Conservation (phyloP, 2,329 filamentous ascomycete species). For the Sarocladium brachiariae region DNA sequence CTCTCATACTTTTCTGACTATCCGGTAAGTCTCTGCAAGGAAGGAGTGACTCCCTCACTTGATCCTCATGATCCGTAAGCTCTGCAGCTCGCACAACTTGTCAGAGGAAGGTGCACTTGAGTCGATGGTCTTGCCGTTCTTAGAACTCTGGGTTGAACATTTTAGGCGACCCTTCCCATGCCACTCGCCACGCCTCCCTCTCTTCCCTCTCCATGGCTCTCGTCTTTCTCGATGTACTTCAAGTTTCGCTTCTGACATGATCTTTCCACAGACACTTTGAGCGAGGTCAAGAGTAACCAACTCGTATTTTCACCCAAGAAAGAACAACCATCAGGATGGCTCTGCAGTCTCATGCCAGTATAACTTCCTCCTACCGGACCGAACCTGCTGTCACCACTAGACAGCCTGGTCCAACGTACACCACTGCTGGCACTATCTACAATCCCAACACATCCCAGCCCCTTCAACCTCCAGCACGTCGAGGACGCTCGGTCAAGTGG, state of each 20-base stretch:
- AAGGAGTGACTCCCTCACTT: neutral
- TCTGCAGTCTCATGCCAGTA: constrained; percentile 2
- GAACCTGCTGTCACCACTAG: constrained; percentile 14
- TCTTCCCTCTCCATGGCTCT: constrained; percentile 4
- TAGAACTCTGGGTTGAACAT: no score
- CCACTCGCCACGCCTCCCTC: constrained; percentile 1
- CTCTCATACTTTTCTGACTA: neutral
- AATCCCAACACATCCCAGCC: constrained; percentile 38
- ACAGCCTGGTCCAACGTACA: constrained; percentile 40
- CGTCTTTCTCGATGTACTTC: constrained; percentile 5
- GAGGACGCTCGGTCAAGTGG: constrained; percentile 40
- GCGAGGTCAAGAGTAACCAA: constrained; percentile 2
- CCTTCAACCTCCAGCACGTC: constrained; percentile 44
- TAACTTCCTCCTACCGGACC: constrained; percentile 19
- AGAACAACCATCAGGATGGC: constrained; percentile 19
- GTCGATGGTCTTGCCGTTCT: neutral
- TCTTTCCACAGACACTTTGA: constrained; percentile 22
- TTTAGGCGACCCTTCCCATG: constrained; percentile 6
- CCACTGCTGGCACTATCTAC: constrained; percentile 50
- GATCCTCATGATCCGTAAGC: neutral
- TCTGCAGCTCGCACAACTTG: neutral
- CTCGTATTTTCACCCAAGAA: constrained; percentile 16
- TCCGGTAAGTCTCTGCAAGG: neutral
- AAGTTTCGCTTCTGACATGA: constrained; percentile 20
- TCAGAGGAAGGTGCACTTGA: neutral